These are phyloP conservation scores for Neonectria sp. DNA, from an alignment of 2,329 filamentous ascomycete species.

Conservation along the genomic window DNA sequence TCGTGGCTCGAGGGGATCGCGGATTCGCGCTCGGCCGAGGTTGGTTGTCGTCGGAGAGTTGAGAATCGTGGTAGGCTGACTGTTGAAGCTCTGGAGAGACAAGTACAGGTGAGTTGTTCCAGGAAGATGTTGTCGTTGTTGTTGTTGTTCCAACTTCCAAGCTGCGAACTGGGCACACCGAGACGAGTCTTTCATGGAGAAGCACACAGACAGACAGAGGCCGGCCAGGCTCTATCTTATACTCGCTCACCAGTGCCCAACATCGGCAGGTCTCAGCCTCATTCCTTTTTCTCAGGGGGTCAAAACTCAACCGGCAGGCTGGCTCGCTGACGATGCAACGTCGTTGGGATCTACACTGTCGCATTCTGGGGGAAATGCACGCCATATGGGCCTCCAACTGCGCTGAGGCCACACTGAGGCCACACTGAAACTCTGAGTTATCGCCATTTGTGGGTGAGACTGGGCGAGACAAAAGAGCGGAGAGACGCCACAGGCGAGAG, in stretches of 20 bases:
- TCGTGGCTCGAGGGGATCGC: conserved; percentile 2
- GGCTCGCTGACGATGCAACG: conserved; percentile 19
- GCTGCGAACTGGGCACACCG: background rate
- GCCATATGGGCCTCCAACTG: conserved; percentile 6
- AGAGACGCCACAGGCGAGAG: background rate
- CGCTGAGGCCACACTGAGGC: background rate
- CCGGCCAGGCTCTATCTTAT: conserved; percentile 28
- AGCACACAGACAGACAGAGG: conserved; percentile 3
- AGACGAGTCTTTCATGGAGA: background rate
- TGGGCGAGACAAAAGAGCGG: conserved; percentile 1
- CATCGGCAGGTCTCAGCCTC: conserved; percentile 20
- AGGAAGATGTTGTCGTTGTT: background rate
- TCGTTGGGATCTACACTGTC: conserved; percentile 20
- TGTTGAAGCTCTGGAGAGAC: conserved; percentile 6
- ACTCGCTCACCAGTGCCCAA: conserved; percentile 13
- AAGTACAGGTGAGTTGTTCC: background rate
- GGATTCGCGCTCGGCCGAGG: conserved; percentile 1
- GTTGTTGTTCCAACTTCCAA: conserved; percentile 7
- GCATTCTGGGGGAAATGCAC: conserved; percentile 1
- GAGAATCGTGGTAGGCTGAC: conserved; percentile 8
- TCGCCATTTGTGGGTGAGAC: conserved; percentile 11
- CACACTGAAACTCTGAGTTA: background rate
- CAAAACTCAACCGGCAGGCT: background rate
- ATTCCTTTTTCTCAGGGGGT: conserved; percentile 15
- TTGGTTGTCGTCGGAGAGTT: conserved; percentile 10